phyloP scores from a whole-genome alignment of 257 asterid genomes.

The Nicotiana undulata region DNA sequence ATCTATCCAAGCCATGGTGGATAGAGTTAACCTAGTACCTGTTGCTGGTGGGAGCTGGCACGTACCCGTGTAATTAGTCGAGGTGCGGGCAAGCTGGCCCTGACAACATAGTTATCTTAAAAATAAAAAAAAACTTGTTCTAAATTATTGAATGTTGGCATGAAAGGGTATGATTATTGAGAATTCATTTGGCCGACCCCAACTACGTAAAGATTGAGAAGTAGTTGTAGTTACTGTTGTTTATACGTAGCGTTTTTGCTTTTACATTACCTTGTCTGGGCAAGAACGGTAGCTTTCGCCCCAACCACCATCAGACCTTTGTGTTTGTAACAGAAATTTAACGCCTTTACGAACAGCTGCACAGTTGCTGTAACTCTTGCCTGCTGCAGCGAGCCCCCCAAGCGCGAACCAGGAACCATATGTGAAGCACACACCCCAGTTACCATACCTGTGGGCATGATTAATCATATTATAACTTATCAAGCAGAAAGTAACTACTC shows the following conservation, averaged over 20 bases:
- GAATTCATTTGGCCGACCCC: not conserved
- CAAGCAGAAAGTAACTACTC: no score
- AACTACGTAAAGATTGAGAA: not conserved
- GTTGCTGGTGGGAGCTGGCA: no score
- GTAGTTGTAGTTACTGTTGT: not conserved
- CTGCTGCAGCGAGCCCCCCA: slow-evolving; percentile 61
- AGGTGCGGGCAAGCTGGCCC: no score
- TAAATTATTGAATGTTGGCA: not conserved
- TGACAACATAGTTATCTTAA: no score
- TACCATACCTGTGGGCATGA: slow-evolving; percentile 46
- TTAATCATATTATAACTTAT: not conserved
- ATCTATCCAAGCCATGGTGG: no score
- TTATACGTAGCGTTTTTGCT: no score
- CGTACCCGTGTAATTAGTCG: no score
- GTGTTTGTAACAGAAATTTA: slow-evolving; percentile 47
- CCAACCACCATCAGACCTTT: slow-evolving; percentile 76
- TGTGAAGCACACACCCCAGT: slow-evolving; percentile 82
- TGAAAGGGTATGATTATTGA: not conserved
- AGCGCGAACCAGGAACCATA: slow-evolving; percentile 81
- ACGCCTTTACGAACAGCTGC: slow-evolving; percentile 49
- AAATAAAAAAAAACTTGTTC: not conserved
- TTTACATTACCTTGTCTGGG: slow-evolving; percentile 48
- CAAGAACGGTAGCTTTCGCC: slow-evolving; percentile 84
- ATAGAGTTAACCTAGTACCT: no score
- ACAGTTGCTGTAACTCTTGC: slow-evolving; percentile 43